A percentile compares a stretch with the other conserved stretches of the same genome.
These are phyloP conservation scores for Xylaria castorea DNA, from an alignment of 495 filamentous ascomycete genomes.

Conservation along the genomic window DNA sequence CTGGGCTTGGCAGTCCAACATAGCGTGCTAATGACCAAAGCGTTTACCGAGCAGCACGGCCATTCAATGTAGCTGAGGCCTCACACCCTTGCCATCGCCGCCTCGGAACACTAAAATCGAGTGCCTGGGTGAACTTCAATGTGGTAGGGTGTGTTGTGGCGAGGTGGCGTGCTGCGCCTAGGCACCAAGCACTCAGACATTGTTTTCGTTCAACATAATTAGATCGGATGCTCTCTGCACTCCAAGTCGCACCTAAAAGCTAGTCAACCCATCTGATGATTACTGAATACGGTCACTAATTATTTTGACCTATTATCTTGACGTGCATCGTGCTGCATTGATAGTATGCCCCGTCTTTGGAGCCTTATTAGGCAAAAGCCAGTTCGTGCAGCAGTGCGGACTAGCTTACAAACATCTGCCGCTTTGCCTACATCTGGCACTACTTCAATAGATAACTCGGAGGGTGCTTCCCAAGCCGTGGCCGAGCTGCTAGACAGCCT, in stretches of 20 bases:
- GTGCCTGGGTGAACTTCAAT: background rate
- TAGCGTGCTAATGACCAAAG: background rate
- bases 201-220: background rate
- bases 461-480: background rate
- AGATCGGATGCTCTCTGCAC: background rate
- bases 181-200: background rate
- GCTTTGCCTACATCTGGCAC: background rate
- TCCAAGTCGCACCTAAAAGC: background rate
- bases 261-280: background rate
- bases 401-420: background rate
- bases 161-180: background rate
- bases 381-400: background rate
- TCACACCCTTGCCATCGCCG: background rate
- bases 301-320: background rate
- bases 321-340: background rate
- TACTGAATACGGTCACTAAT: background rate
- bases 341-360: background rate
- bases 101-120: background rate
- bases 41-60: conserved; percentile 6
- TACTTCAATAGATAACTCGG: background rate
- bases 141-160: background rate
- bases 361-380: conserved; percentile 3
- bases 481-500: background rate
- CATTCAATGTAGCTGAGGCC: background rate
- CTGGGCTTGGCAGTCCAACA: background rate